A percentile compares a stretch with the other conserved stretches of the same genome.
phyloP scores from a whole-genome alignment of 345 rosid species.

The Fremontodendron californicum region DNA sequence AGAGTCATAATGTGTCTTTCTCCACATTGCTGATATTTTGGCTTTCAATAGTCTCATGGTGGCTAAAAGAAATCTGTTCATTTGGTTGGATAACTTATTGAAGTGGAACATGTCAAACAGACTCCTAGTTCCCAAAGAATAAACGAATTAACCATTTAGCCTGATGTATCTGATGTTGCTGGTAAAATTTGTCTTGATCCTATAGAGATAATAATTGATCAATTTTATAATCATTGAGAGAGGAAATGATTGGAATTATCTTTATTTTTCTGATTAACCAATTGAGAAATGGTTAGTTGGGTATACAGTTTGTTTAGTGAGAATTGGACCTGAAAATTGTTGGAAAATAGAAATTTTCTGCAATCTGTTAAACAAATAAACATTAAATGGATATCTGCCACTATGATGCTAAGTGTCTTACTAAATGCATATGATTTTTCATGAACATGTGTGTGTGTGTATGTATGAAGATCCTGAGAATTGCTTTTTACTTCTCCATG shows the following conservation, averaged over 20 bases:
- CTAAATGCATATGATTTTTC: neutral
- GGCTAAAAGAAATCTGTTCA: neutral
- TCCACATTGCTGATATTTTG: neutral
- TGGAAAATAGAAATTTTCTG: neutral
- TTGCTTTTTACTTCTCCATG: neutral
- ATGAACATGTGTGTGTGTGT: neutral
- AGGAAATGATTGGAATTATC: neutral
- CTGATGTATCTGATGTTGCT: neutral
- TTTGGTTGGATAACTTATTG: neutral
- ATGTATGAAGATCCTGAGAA: neutral
- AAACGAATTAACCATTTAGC: neutral
- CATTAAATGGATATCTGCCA: neutral
- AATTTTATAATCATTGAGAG: neutral
- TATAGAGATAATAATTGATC: neutral
- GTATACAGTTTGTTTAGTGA: neutral
- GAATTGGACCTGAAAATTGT: neutral
- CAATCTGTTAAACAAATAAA: neutral
- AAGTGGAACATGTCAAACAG: neutral
- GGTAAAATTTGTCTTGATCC: neutral
- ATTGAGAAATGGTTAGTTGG: neutral
- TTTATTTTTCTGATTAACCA: neutral
- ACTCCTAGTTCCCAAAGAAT: neutral
- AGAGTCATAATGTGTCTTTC: neutral
- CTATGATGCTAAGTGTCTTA: neutral
- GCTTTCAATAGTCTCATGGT: neutral